Evolutionary conservation across 257 asterid species (phyloP).

Genomic region (Nicotiana tabacum): DNA sequence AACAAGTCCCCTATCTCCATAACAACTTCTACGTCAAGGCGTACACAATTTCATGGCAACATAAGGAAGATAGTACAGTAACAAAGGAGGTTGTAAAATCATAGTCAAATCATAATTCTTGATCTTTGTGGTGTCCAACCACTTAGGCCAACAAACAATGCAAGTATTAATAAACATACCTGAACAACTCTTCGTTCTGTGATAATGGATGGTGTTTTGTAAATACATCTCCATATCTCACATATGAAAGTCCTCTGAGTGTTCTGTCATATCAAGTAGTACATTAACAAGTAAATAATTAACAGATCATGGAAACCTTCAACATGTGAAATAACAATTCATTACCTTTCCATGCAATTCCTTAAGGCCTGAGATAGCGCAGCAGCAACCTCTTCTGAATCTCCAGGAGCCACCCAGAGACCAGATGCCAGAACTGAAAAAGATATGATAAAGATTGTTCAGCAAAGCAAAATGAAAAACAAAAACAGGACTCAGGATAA

Average conservation of each 20-base stretch:
- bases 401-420: slow-evolving; percentile 98
- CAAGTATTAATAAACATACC: slow-evolving; percentile 35
- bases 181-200: slow-evolving; percentile 77
- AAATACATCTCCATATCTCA: slow-evolving; percentile 90
- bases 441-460: background rate
- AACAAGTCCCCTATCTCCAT: background rate
- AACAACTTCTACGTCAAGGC: background rate
- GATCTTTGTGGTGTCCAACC: background rate
- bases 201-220: slow-evolving; percentile 75
- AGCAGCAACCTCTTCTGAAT: slow-evolving; percentile 93
- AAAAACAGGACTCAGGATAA: background rate
- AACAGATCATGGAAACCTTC: slow-evolving; percentile 4
- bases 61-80: background rate
- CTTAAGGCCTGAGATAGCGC: slow-evolving; percentile 95
- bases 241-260: slow-evolving; percentile 74
- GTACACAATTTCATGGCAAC: background rate
- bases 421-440: slow-evolving; percentile 81
- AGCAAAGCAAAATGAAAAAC: background rate
- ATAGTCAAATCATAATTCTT: background rate
- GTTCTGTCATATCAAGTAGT: slow-evolving; percentile 54
- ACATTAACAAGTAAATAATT: slow-evolving; percentile 20
- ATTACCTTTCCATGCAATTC: slow-evolving; percentile 83
- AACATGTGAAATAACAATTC: slow-evolving; percentile 18
- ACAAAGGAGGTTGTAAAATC: background rate
- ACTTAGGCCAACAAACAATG: background rate